Evolutionary conservation across 768 basidiomycete species (phyloP).

Genomic region (Gymnopilus dilepis): DNA sequence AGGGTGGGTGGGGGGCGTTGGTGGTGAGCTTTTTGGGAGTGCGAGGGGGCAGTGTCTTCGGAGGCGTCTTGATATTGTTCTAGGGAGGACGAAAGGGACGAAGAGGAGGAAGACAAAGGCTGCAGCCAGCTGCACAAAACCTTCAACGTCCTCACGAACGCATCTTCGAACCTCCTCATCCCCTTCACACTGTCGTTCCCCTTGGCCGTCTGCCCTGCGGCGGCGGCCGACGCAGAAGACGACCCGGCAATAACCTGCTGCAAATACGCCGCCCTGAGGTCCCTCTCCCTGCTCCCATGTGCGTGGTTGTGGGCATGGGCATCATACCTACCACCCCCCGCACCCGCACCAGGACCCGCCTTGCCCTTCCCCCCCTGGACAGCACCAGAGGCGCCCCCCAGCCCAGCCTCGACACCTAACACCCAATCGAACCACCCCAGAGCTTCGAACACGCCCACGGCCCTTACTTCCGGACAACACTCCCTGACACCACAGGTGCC

Average conservation of each 20-base stretch:
- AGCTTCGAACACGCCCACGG: conserved; percentile 39
- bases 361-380: conserved; percentile 6
- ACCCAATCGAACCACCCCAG: conserved; percentile 37
- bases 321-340: too few species aligned
- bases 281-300: neutral
- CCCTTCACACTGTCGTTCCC: conserved; percentile 28
- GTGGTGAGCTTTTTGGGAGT: conserved; percentile 30
- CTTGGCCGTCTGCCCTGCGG: too few species aligned
- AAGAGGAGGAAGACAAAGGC: conserved; percentile 23
- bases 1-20: conserved; percentile 34
- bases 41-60: too few species aligned
- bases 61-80: too few species aligned
- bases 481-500: conserved; percentile 31
- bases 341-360: too few species aligned
- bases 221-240: too few species aligned
- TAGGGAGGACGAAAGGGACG: conserved; percentile 35
- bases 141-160: conserved; percentile 29
- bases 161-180: conserved; percentile 30
- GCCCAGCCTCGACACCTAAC: conserved; percentile 30
- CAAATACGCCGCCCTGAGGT: conserved; percentile 30
- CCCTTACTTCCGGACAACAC: conserved; percentile 36
- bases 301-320: too few species aligned
- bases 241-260: conserved; percentile 21
- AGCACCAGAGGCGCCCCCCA: conserved; percentile 7
- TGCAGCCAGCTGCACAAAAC: conserved; percentile 29